A percentile compares a stretch with the other conserved stretches of the same genome.
Evolutionary conservation across 495 filamentous ascomycete species (phyloP).

Genomic region (Talaromyces proteolyticus): DNA sequence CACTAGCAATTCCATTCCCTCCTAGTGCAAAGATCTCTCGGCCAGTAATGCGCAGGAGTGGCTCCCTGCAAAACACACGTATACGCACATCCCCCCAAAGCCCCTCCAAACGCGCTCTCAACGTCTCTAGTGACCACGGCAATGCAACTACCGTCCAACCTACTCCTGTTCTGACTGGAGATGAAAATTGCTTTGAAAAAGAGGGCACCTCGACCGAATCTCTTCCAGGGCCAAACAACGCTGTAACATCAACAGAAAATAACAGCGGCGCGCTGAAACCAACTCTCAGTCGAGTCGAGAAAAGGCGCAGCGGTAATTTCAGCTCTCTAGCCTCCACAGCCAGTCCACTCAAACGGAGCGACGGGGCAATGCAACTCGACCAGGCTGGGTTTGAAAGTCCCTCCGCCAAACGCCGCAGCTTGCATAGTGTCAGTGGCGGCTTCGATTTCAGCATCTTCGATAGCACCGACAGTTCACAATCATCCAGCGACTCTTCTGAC

Average conservation of each 20-base stretch:
- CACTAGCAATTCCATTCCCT: constrained; percentile 47
- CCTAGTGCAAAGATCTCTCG: constrained; percentile 44
- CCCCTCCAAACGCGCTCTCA: constrained; percentile 69
- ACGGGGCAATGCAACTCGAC: constrained; percentile 84
- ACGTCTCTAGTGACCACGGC: constrained; percentile 61
- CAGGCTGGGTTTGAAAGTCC: constrained; percentile 72
- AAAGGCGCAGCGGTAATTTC: constrained; percentile 41
- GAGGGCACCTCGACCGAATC: constrained; percentile 15
- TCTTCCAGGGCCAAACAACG: constrained; percentile 10
- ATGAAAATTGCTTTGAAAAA: constrained; percentile 54
- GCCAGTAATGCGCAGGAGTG: constrained; percentile 39
- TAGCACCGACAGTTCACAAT: constrained; percentile 16
- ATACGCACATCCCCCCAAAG: constrained; percentile 62
- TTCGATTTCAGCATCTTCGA: constrained; percentile 69
- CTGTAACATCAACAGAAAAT: constrained; percentile 8
- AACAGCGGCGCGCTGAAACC: constrained; percentile 5
- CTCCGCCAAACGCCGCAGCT: constrained; percentile 78
- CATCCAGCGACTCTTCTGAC: constrained; percentile 6
- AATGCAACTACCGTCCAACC: constrained; percentile 51
- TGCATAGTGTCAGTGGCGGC: constrained; percentile 59
- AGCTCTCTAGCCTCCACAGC: constrained; percentile 51
- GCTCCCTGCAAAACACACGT: constrained; percentile 39
- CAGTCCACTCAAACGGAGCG: constrained; percentile 88
- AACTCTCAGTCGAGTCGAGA: constrained; percentile 27
- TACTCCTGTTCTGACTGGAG: constrained; percentile 31